A percentile compares a stretch with the other conserved stretches of the same genome.
Evolutionary conservation across 306 rosid species (phyloP).

Genomic region (Vachellia pachyceras): DNA sequence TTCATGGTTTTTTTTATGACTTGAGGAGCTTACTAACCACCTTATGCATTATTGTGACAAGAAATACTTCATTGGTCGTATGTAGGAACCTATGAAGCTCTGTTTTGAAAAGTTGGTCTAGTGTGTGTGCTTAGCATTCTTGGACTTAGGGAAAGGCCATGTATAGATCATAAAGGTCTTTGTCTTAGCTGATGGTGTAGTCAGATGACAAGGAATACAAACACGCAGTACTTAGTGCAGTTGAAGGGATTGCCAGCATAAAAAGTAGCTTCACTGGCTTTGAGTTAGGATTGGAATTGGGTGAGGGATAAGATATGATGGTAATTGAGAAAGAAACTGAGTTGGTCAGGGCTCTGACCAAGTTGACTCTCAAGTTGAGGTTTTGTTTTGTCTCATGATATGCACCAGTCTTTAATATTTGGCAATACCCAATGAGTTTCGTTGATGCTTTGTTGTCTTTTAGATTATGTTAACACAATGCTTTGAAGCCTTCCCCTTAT

Average conservation of each 20-base stretch:
- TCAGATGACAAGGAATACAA: background rate
- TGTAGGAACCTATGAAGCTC: constrained; percentile 26
- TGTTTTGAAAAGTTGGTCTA: constrained; percentile 12
- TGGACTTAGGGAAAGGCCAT: background rate
- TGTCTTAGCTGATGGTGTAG: background rate
- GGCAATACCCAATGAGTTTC: constrained; percentile 25
- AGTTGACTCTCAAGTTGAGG: constrained; percentile 17
- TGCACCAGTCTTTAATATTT: constrained; percentile 1
- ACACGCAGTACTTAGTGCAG: background rate
- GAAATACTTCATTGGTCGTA: background rate
- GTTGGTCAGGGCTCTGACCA: constrained; percentile 1
- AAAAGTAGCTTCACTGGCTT: background rate
- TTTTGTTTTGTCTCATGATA: constrained; percentile 23
- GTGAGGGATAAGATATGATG: background rate
- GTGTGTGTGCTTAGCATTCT: background rate
- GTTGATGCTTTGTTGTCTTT: constrained; percentile 19
- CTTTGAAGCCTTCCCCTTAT: constrained; percentile 34
- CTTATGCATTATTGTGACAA: constrained; percentile 19
- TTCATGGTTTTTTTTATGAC: constrained; percentile 18
- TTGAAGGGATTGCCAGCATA: background rate
- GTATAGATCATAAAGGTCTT: background rate
- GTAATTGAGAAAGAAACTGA: background rate
- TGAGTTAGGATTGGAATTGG: background rate
- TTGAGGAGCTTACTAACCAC: constrained; percentile 2
- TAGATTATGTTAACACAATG: constrained; percentile 26